Evolutionary conservation across 23 red algal species (phyloP).

Genomic region (Pyropia haitanensis): DNA sequence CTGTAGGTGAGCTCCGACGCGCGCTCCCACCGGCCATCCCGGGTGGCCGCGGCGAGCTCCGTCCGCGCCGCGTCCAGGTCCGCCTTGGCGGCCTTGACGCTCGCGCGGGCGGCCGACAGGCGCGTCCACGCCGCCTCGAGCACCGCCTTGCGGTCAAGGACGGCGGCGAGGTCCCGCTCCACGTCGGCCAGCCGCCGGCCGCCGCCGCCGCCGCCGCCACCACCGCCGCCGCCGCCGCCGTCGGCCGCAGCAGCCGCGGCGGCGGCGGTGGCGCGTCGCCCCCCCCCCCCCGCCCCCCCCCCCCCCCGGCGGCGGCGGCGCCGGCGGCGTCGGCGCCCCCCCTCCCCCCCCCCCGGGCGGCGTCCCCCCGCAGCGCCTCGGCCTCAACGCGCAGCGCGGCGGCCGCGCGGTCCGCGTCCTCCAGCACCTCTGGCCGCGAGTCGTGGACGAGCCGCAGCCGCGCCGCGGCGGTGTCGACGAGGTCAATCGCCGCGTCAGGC

Average conservation of each 20-base stretch:
- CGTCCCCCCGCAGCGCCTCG: constrained; percentile 38
- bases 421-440: constrained; percentile 38
- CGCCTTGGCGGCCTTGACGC: constrained; percentile 24
- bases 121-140: constrained; percentile 22
- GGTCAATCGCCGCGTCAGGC: constrained; percentile 56
- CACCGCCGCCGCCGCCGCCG: neutral
- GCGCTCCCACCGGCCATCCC: constrained; percentile 34
- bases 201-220: neutral
- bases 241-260: no score
- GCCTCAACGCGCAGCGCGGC: constrained; percentile 28
- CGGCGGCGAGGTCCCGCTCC: neutral
- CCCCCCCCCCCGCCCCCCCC: no score
- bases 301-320: no score
- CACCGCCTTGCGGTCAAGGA: neutral
- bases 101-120: constrained; percentile 3
- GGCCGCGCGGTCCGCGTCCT: constrained; percentile 32
- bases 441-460: constrained; percentile 40
- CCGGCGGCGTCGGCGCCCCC: no score
- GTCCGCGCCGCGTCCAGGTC: constrained; percentile 18
- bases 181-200: neutral
- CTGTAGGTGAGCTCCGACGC: constrained; percentile 30
- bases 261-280: no score
- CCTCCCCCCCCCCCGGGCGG: no score
- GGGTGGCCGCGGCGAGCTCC: constrained; percentile 25
- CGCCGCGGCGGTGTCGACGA: constrained; percentile 51